Evolutionary conservation across 352 stramenopile species (phyloP), one percentile per base, ranked within the genome.

Genomic region (Globisporangium cylindrosporum): DNA sequence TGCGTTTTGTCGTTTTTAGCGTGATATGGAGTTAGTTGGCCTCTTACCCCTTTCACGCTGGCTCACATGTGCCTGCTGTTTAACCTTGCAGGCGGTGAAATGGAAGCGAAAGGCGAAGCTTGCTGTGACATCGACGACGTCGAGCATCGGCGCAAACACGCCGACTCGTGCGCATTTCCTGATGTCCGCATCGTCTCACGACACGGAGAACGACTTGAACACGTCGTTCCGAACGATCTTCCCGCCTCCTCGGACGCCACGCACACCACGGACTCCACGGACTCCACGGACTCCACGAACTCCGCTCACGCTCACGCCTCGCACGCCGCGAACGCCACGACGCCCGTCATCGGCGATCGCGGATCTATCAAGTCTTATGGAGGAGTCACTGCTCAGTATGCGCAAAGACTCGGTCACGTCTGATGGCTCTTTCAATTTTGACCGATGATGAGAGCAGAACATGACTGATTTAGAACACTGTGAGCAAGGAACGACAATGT

Each of bases 71-170:
- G 56, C 66, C 24, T 74, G 1, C 22, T 43, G 10, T 68, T 15
- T 20, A 22, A 46, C 6, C 14, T 32, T 49, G 22, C 5, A 72
- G 68, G 69, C 74, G 49, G 74, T 71, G 20, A 88, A 86, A 51
- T 93, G 83, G 83, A 93, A 90, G 64, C 77, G 82, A 15, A 91
- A 91, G 70, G 83, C 83, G 12, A 93, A 91, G 66, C 64, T 86
- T 29, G 77, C 73, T 22, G 71, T 76, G 56, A 86, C 78, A 32
- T 75, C 66, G n/a, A 73, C 68, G 10, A 67, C 61, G 27, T 73
- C 58, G 18, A 73, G 64, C 32, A 43, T 70, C 63, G 59, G 64
- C 1, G 65, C 60, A 4, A 73, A 74, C 51, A 80, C 75, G 1
- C 77, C 77, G 0, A 75, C 73, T 2, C 80, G 70, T 7, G 66